A percentile compares a stretch with the other conserved stretches of the same genome.
These are phyloP conservation scores for Rhodotorula mucilaginosa DNA, from an alignment of 1,284 basidiomycete genomes.

Conservation along the genomic window DNA sequence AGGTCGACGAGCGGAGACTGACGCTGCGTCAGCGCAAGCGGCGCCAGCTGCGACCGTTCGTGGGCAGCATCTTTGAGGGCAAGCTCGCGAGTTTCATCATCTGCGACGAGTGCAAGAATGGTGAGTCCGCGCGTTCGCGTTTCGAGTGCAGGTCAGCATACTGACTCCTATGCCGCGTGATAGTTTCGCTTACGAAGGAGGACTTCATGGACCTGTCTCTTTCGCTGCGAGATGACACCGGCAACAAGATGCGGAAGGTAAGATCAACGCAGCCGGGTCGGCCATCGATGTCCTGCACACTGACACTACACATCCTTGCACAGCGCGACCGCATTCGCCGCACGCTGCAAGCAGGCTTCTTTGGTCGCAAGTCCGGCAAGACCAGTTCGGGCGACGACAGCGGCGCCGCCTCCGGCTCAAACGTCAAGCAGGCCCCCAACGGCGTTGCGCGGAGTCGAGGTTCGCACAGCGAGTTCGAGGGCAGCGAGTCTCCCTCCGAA, in stretches of 20 bases:
- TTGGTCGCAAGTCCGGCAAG: conserved; percentile 21
- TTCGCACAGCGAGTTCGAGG: conserved; percentile 34
- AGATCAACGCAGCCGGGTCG: not conserved
- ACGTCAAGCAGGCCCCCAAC: conserved; percentile 9
- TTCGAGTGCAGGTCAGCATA: not conserved
- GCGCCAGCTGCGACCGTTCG: conserved; percentile 62
- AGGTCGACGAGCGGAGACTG: conserved; percentile 13
- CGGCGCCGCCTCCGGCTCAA: not conserved
- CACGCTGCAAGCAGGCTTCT: conserved; percentile 35
- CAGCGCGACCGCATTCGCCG: conserved; percentile 40
- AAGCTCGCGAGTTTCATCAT: conserved; percentile 83
- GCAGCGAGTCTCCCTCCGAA: conserved; percentile 25
- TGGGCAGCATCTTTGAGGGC: conserved; percentile 86
- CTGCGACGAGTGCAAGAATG: conserved; percentile 82
- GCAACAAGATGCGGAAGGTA: conserved; percentile 60
- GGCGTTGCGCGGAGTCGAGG: conserved; percentile 7
- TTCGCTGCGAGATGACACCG: conserved; percentile 76
- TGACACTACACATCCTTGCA: not conserved
- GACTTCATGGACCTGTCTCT: conserved; percentile 91
- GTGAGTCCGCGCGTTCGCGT: conserved; percentile 41
- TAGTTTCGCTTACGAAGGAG: conserved; percentile 81
- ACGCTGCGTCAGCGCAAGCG: conserved; percentile 45
- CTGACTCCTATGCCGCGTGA: too few species aligned
- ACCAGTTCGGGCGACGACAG: conserved; percentile 1
- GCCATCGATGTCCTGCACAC: not conserved